A percentile compares a stretch with the other conserved stretches of the same genome.
phyloP scores from a whole-genome alignment of 805 yeast species.

The Saturnispora hagleri region DNA sequence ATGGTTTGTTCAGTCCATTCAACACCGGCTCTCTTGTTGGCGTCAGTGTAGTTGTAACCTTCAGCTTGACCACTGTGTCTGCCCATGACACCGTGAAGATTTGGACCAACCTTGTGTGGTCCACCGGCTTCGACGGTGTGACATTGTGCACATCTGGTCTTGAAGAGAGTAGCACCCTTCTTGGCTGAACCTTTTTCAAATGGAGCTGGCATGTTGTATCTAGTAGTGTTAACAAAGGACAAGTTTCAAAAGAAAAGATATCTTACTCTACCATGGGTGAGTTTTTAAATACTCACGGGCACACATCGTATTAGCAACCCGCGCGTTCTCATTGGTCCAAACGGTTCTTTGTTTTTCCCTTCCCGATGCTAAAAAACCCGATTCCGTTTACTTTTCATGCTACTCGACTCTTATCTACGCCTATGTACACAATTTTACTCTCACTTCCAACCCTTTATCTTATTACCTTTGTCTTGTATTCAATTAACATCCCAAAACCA shows the following conservation, averaged over 20 bases:
- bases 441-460: too few species aligned
- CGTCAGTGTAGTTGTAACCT: constrained; percentile 96
- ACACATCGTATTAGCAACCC: background rate
- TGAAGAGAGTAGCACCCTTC: constrained; percentile 97
- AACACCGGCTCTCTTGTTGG: constrained; percentile 94
- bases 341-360: background rate
- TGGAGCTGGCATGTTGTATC: constrained; percentile 32
- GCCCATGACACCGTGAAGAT: constrained; percentile 89
- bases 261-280: background rate
- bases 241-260: background rate
- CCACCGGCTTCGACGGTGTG: constrained; percentile 96
- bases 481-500: background rate
- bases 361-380: background rate
- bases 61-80: constrained; percentile 86
- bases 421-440: background rate
- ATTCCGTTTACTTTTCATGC: too few species aligned
- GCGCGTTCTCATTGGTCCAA: background rate
- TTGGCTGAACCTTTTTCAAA: constrained; percentile 52
- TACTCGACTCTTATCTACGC: background rate
- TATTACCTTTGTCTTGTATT: background rate
- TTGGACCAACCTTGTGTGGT: constrained; percentile 98
- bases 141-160: constrained; percentile 98
- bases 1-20: constrained; percentile 79
- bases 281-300: background rate
- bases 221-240: background rate